Percentiles rank a stretch among this genome's conserved stretches.
phyloP scores from a whole-genome alignment of 2,329 filamentous ascomycete genomes.

The Aspergillus ochraceus region DNA sequence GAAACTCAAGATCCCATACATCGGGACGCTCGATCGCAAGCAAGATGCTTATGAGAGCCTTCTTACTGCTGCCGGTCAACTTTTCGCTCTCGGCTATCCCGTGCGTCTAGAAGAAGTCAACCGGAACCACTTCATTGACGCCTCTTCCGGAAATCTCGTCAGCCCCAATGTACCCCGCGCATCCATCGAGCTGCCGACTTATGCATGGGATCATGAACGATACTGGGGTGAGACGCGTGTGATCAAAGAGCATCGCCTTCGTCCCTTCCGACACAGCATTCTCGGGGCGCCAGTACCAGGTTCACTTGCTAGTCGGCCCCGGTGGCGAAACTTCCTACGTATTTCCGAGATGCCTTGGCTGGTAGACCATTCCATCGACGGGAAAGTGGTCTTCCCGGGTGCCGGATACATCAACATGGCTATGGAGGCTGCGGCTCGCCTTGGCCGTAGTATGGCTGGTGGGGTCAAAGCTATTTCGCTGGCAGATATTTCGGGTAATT shows the following conservation, averaged over 20 bases:
- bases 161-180: neutral
- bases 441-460: neutral
- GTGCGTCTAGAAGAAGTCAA: constrained; percentile 1
- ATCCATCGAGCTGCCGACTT: constrained; percentile 2
- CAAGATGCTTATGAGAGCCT: neutral
- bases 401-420: constrained; percentile 8
- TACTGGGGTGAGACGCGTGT: constrained; percentile 3
- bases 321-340: constrained; percentile 7
- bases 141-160: neutral
- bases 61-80: neutral
- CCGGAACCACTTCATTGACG: neutral
- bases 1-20: constrained; percentile 1
- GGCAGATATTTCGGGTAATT: neutral
- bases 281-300: neutral
- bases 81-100: neutral
- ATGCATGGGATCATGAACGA: constrained; percentile 6
- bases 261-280: neutral
- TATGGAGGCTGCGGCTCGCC: constrained; percentile 1
- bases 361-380: constrained; percentile 4
- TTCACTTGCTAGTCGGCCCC: neutral
- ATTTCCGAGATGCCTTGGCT: constrained; percentile 6
- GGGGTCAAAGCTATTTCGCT: neutral
- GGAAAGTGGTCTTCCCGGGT: constrained; percentile 3
- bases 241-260: neutral
- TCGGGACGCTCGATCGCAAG: neutral